Base-by-base conservation (phyloP, 2,329 filamentous ascomycete genomes). In the Scorias spongiosa region DNA sequence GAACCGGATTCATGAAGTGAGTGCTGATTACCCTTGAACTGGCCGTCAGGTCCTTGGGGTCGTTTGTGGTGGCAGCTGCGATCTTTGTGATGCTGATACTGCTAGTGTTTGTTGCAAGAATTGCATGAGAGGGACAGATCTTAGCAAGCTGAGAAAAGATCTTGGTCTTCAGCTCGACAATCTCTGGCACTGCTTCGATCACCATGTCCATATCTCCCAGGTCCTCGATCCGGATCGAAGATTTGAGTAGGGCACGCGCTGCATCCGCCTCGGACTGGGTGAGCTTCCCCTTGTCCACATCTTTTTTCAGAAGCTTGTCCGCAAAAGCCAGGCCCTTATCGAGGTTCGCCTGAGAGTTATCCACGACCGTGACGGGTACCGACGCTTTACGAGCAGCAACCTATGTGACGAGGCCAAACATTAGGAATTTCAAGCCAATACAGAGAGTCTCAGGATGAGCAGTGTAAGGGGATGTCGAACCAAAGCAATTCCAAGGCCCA, bases 1-100 rank as follows among this genome's bases (percentile, higher is more conserved):
- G 91, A 0, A 98, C 91, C 0, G 91, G 91, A 70, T 98, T 98
- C 91, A 98, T 98, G 66, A 98, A 98, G 65, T 98, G 91, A 12
- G 91, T 96, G 42, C 85, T 86, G 44, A 98, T 78, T 9, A 98
- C 91, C 40, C 91, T 81, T 5, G 86, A 89, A 38, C 85, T 82
- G 36, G 80, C 83, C 38, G 80, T 81, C 18, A 84, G 79, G 57
- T 94, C 84, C 14, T 69, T 89, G 1, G 86, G 81, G 58, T 93
- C 78, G 44, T 71, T 70, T 20, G 79, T 82, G 1, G 89, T 89
- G 2, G 61, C 62, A 9, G 88, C 78, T 2, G 91, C 88, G 56
- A 98, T 95, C 59, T 82, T 83, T 38, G 91, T 98, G 63, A 98
- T 95, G 48, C 85, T 89, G 61, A 98, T 98, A 48, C 87, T 94